Evolutionary conservation across 2,329 filamentous ascomycete species (phyloP), one percentile per base, ranked within the genome.

Genomic region (Aspergillus tubingensis): DNA sequence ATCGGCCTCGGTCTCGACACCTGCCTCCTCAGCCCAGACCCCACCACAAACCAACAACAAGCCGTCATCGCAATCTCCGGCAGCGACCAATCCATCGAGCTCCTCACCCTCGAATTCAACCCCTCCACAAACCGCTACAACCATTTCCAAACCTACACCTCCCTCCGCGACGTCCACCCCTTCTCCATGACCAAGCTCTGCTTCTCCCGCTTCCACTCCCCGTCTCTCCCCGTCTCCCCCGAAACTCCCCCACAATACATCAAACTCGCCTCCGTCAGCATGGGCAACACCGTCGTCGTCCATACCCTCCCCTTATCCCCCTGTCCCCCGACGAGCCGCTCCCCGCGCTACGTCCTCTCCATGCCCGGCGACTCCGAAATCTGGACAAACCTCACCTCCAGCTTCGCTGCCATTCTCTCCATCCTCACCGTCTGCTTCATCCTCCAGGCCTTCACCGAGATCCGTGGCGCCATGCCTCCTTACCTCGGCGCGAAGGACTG

Each of bases 1-100:
- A 88, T 91, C 58, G 90, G 91, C 3, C 90, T 91, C 0, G 89
- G 90, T 8, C 82, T 98, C 54, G 91, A 95, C 54, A 86, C 94
- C 53, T 87, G 87, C 61, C 86, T 88, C 60, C 82, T 97, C 5
- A 41, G 53, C 39, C 43, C 53, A 8, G 83, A 85, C 8, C 79
- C 85, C 6, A 86, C 54, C 85, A 85, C 55, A 87, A 90, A 61
- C 32, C 85, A 88, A 50, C 92, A 88, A 51, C 92, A 97, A 76
- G 90, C 92, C 65, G 85, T 90, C 50, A 83, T 96, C 65, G 93
- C 92, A 6, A 86, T 96, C 13, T 90, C 91, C 2, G 89, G 89
- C 8, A 89, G 90, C 68, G 91, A 96, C 74, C 87, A 88, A 62
- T 92, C 91, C 10, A 88, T 96, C 65, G 86, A 86, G 5, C 79